A percentile compares a stretch with the other conserved stretches of the same genome.
Evolutionary conservation across 169 alveolate genomes (phyloP).

Genomic region (Plasmodium vinckei): DNA sequence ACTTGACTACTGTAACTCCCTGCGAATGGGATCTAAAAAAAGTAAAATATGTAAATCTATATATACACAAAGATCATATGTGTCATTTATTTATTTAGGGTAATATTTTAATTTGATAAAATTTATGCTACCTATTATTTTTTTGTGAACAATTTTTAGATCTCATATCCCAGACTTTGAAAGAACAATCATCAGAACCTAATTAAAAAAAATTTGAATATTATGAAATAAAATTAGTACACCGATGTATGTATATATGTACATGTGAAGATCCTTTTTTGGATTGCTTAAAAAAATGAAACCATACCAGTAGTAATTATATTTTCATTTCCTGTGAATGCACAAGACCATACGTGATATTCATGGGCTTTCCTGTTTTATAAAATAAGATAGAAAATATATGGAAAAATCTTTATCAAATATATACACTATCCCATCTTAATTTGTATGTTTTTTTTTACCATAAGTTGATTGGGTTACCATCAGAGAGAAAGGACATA

Average conservation of each 20-base stretch:
- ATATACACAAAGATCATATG: neutral
- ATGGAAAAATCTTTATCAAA: neutral
- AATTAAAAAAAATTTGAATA: neutral
- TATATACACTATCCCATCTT: neutral
- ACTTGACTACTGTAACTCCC: slow-evolving; percentile 69
- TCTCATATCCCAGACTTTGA: slow-evolving; percentile 66
- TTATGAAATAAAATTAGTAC: neutral
- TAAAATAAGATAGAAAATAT: no score
- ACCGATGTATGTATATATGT: neutral
- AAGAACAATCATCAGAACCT: slow-evolving; percentile 75
- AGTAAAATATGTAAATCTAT: no score
- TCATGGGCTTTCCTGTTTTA: slow-evolving; percentile 67
- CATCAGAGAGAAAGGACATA: slow-evolving; percentile 40
- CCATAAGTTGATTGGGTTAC: slow-evolving; percentile 15
- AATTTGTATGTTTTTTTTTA: neutral
- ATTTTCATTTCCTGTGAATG: slow-evolving; percentile 55
- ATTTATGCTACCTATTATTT: slow-evolving; percentile 37
- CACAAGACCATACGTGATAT: slow-evolving; percentile 68
- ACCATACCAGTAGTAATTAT: slow-evolving; percentile 51
- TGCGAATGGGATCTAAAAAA: slow-evolving; percentile 66
- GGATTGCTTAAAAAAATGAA: no score
- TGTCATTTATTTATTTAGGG: no score
- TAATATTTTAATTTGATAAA: no score
- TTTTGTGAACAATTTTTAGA: slow-evolving; percentile 9
- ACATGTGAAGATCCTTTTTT: neutral